Evolutionary conservation across 73 alveolate genomes (phyloP).

Genomic region (Paramecium pentaurelia): DNA sequence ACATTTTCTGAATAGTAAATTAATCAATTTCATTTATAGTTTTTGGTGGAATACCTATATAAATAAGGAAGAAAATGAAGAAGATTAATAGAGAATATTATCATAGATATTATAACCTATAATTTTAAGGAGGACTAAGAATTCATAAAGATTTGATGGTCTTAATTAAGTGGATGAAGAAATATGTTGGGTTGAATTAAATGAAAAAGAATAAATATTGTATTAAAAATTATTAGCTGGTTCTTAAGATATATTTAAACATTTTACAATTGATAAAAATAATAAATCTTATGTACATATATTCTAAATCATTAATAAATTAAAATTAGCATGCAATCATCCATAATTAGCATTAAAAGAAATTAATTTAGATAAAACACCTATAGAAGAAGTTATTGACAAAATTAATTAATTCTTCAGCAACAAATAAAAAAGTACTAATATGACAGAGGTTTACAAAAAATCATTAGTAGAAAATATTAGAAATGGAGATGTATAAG

Average conservation of each 20-base stretch:
- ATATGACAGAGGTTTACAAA: not conserved
- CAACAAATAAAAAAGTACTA: not conserved
- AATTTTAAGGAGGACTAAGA: slow-evolving; percentile 46
- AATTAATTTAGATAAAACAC: not conserved
- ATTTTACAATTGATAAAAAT: not conserved
- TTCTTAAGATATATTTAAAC: not conserved
- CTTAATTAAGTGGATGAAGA: not conserved
- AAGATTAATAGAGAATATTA: slow-evolving; percentile 22
- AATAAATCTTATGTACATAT: not conserved
- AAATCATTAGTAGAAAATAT: not conserved
- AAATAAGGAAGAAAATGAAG: slow-evolving; percentile 40
- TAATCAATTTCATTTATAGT: not conserved
- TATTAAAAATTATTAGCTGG: not conserved
- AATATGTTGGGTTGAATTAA: not conserved
- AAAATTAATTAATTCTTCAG: not conserved
- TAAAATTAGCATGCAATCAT: slow-evolving; percentile 47
- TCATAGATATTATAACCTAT: slow-evolving; percentile 20
- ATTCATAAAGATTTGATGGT: not conserved
- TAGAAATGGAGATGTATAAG: not conserved
- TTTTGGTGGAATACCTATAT: slow-evolving; percentile 59
- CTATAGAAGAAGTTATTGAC: not conserved
- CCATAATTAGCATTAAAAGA: slow-evolving; percentile 46
- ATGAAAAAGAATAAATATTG: not conserved
- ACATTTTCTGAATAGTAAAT: slow-evolving; percentile 38
- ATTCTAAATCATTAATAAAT: slow-evolving; percentile 43